Base-by-base conservation (phyloP, 2,329 filamentous ascomycete species). In the Emmonsia crescens region DNA sequence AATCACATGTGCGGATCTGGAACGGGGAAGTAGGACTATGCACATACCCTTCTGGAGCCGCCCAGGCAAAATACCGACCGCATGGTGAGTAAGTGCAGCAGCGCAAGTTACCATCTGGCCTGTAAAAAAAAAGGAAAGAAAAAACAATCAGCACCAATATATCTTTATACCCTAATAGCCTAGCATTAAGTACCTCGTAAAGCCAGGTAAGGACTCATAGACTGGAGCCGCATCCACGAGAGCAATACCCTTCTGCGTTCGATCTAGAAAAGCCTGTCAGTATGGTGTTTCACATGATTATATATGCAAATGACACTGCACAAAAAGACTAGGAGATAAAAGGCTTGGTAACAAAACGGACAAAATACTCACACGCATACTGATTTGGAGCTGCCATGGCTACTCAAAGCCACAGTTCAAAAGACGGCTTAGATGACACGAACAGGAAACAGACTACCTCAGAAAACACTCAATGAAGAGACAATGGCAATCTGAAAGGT, bases 71-170 rank as follows among this genome's bases (percentile, higher is more conserved):
- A 81, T 92, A 99, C 73, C 89, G 89, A 74, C 94, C 93, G 77
- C 94, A 96, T 63, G 91, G 89, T 66, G 94, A 97, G 81, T 99
- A 99, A 71, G 86, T 85, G 82, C 89, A 95, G 80, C 91, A 97
- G 76, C 94, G 89, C 72, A 96, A 84, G 79, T 93, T 96, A 74
- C 92, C 93, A 82, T 96, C 89, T 64, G 93, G 92, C 78, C 88
- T 91, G 70, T 75, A 63, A 58, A 6, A 42, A 63, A 57, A 19
- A 42, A 31, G 2, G 10, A 8, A 38, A n/a, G n/a, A n/a, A n/a
- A n/a, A n/a, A n/a, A n/a, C n/a, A n/a, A 46, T 59, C 24, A 59
- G 57, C 29, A 52, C 10, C 51, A 46, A 57, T 46, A 57, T 49
- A 64, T 31, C 57, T 31, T 16, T 59, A 60, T 65, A 52, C 65